Base-by-base conservation (phyloP, 2,329 filamentous ascomycete species). In the Trichoderma sp. region DNA sequence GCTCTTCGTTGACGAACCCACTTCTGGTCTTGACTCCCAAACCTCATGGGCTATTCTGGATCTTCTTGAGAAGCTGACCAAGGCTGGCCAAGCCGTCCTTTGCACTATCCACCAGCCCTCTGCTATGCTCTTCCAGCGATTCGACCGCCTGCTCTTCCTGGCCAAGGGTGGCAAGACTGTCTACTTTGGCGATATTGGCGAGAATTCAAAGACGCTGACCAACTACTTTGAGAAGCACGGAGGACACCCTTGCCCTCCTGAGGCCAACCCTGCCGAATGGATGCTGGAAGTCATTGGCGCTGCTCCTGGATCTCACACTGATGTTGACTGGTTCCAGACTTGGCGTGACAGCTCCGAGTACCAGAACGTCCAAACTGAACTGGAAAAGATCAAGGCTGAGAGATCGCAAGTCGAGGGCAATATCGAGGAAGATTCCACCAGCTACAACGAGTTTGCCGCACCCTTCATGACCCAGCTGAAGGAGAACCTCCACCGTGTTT, bases 71-170 rank as follows among this genome's bases (percentile, higher is more conserved):
- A 97, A 96, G 80, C 84, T 97, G 37, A 93, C 93, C 73, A 91
- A 94, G 78, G 91, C 89, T 70, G 94, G 94, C 17, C 93, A 96
- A 77, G 94, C 94, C 61, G 92, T 97, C 79, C 88, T 97, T n/a
- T 97, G 93, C 81, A 97, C 94, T 0, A 97, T 97, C 70, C 94
- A 98, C 78, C 94, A 98, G 79, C 94, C 94, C n/a, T 96, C 92
- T 15, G 93, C 94, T 37, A 93, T 97, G 86, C 85, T 97, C 64
- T 97, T 97, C 83, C 92, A 97, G 77, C 90, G 92, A 68, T 97
- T 95, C 76, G 92, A 95, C 74, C 87, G 91, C 68, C 86, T 95
- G 8, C 84, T 94, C 35, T 92, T 95, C 81, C 82, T 95, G 17
- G 89, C 89, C 37, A 89, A 87, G 74, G 92, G 92, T 67, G 92